Conservation (phyloP, 305 asterid species). For the Monarda citriodora region DNA sequence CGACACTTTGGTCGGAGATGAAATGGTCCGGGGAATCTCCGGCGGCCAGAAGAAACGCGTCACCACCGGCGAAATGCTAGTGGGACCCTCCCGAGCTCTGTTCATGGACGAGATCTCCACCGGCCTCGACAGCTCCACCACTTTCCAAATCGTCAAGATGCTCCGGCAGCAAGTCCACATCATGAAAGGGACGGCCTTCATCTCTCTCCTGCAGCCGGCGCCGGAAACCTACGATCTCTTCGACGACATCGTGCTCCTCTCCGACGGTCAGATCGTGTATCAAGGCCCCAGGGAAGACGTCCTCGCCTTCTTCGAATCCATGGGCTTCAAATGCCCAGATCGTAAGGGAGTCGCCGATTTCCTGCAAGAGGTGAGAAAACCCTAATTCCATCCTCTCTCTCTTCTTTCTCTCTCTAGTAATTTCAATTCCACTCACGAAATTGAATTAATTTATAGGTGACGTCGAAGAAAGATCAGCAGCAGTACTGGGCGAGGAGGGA, state of each 20-base stretch:
- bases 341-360: constrained; percentile 93
- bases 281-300: constrained; percentile 85
- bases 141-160: constrained; percentile 75
- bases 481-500: constrained; percentile 56
- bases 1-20: constrained; percentile 62
- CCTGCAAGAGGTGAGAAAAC: constrained; percentile 79
- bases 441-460: constrained; percentile 29
- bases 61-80: constrained; percentile 89
- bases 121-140: constrained; percentile 94
- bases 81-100: constrained; percentile 82
- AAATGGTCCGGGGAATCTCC: constrained; percentile 54
- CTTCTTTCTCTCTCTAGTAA: too few relatives aligned
- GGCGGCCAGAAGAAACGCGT: constrained; percentile 67
- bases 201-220: constrained; percentile 94
- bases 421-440: too few relatives aligned
- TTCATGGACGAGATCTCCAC: constrained; percentile 98
- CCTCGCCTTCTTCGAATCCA: constrained; percentile 68
- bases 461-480: constrained; percentile 65
- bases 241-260: constrained; percentile 78
- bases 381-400: too few relatives aligned
- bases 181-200: constrained; percentile 78
- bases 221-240: constrained; percentile 88
- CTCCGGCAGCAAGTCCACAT: constrained; percentile 67
- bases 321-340: constrained; percentile 86
- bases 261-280: constrained; percentile 74